These are phyloP conservation scores for Drechslerella coelobrocha DNA, from an alignment of 2,329 filamentous ascomycete genomes.

Conservation along the genomic window DNA sequence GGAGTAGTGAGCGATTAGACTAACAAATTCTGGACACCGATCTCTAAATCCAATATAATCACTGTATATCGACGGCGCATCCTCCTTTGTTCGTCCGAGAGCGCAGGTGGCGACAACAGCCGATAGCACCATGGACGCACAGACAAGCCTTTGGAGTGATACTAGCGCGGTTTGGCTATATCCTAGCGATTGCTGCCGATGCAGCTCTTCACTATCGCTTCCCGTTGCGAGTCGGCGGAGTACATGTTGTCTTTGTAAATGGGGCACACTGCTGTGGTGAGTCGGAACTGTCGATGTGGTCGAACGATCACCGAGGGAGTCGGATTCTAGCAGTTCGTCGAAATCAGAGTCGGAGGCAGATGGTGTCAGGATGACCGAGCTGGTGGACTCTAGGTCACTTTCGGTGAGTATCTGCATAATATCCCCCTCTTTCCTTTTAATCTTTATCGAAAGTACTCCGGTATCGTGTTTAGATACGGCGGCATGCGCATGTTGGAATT, in stretches of 20 bases:
- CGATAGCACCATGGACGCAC: slow-evolving; percentile 13
- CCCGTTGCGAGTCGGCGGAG: too few relatives aligned
- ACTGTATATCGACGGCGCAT: background rate
- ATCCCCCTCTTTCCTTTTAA: background rate
- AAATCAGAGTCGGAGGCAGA: slow-evolving; percentile 39
- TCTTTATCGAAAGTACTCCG: background rate
- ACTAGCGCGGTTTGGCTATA: slow-evolving; percentile 8
- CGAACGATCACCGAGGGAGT: slow-evolving; percentile 41
- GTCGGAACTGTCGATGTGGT: slow-evolving; percentile 42
- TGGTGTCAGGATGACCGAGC: slow-evolving; percentile 27
- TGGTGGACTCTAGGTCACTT: slow-evolving; percentile 14
- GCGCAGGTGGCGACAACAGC: background rate
- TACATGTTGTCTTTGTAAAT: slow-evolving; percentile 14
- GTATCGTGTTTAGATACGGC: too few relatives aligned
- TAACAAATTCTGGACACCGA: background rate
- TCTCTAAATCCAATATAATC: too few relatives aligned
- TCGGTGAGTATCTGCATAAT: slow-evolving; percentile 32
- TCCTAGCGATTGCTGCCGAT: background rate
- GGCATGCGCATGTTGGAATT: too few relatives aligned
- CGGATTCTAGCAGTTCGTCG: slow-evolving; percentile 40
- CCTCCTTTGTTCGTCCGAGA: background rate
- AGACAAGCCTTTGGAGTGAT: slow-evolving; percentile 10
- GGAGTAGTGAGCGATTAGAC: background rate
- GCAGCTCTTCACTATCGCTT: too few relatives aligned
- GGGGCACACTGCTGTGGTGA: slow-evolving; percentile 9